Evolutionary conservation across 352 stramenopile species (phyloP), one percentile per base, ranked within the genome.

Genomic region (Elongisporangium prolatum): DNA sequence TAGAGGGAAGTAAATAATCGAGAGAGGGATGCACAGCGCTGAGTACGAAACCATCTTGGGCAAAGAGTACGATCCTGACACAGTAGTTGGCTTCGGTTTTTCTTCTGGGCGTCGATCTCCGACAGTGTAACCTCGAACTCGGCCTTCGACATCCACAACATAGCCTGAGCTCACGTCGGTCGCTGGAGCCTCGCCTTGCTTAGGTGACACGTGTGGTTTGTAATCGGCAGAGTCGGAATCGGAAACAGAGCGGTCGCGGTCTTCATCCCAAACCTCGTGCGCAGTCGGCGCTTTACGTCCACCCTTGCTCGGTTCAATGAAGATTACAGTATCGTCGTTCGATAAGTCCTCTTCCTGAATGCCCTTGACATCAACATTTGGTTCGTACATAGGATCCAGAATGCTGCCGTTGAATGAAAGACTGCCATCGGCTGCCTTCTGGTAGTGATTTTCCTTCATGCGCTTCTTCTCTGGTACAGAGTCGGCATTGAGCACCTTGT

Each of bases 391-490:
- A 38, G 28, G 9, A 1, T 10, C 28, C 28, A 38, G 28, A 38
- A 38, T 11, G 28, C 28, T 38, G 28, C 17, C 1, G 3, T 53
- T 54, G 22, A 48, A 24, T 11, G 34, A 24, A 28, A 49, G 3
- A 4, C 25, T 40, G 11, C 44, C 47, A n/a, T 60, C 55, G 13
- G 20, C 24, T 22, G 54, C 50, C n/a, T 64, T 17, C 28, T 38
- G 28, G 37, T 73, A 57, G 21, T 88, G 77, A 24, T 59, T 74
- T 5, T 77, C 67, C 9, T 70, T 74, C 13, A 64, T 71, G 14
- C 69, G 28, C 69, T 95, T 93, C 67, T 92, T 95, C 59, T 91
- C 80, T 4, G 85, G 85, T 21, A 92, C 59, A 21, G 75, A 73
- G 21, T 89, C 72, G 10, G 63, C 54, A 50, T 75, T 63, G 0